These are phyloP conservation scores for Xylariaceae sp. DNA, from an alignment of 2,329 filamentous ascomycete species.

Conservation along the genomic window DNA sequence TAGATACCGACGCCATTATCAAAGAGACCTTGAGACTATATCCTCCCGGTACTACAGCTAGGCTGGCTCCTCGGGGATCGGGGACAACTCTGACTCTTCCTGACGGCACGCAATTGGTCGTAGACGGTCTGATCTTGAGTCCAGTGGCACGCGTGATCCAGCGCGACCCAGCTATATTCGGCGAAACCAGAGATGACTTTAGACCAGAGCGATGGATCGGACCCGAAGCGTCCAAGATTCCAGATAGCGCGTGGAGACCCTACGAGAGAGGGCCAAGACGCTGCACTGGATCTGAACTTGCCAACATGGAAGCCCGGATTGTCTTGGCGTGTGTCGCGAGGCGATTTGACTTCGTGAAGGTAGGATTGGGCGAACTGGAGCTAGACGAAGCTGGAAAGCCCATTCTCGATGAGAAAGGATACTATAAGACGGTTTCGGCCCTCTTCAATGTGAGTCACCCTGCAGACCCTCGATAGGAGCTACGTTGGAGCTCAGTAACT, in stretches of 20 bases:
- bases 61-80: slow-evolving; percentile 20
- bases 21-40: slow-evolving; percentile 34
- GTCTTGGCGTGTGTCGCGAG: slow-evolving; percentile 6
- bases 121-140: slow-evolving; percentile 33
- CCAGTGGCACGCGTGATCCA: slow-evolving; percentile 31
- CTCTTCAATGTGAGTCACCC: slow-evolving; percentile 3
- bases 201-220: slow-evolving; percentile 36
- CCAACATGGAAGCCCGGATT: slow-evolving; percentile 4
- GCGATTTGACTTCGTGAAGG: slow-evolving; percentile 7
- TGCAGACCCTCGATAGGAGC: neutral
- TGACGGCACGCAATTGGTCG: slow-evolving; percentile 21
- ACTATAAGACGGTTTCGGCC: neutral
- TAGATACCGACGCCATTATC: slow-evolving; percentile 32
- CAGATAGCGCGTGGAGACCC: neutral
- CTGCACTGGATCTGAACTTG: slow-evolving; percentile 8
- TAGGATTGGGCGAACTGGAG: slow-evolving; percentile 1
- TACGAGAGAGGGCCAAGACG: slow-evolving; percentile 7
- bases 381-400: neutral
- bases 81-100: slow-evolving; percentile 26
- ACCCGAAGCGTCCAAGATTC: neutral
- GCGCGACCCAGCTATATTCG: slow-evolving; percentile 28
- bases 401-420: neutral
- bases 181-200: slow-evolving; percentile 30
- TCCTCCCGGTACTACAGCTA: slow-evolving; percentile 29
- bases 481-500: neutral